Conservation (phyloP, 2,329 filamentous ascomycete species). For the Cercospora sp. region DNA sequence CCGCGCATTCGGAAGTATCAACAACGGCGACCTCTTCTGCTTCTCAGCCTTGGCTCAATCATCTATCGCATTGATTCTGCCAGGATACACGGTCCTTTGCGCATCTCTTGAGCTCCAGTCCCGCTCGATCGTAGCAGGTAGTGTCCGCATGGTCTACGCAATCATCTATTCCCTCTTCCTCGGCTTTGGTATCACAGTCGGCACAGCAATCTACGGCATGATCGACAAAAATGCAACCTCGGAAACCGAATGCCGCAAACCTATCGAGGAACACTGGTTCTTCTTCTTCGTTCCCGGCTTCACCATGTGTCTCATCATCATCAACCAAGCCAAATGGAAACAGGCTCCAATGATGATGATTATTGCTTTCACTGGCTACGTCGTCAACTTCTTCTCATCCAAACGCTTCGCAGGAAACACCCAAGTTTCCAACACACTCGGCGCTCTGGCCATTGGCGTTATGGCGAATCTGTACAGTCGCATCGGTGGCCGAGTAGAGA, state of each 20-base stretch:
- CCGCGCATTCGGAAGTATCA: constrained; percentile 52
- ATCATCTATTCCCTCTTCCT: constrained; percentile 56
- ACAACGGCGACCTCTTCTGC: constrained; percentile 47
- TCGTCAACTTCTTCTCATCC: constrained; percentile 72
- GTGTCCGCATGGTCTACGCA: constrained; percentile 55
- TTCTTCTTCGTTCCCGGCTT: constrained; percentile 76
- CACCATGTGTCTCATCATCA: constrained; percentile 70
- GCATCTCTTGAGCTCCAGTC: constrained; percentile 53
- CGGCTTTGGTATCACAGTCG: constrained; percentile 54
- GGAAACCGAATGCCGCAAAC: constrained; percentile 44
- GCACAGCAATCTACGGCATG: constrained; percentile 51
- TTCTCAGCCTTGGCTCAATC: constrained; percentile 54
- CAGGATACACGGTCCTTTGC: constrained; percentile 54
- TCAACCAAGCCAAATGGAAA: constrained; percentile 79
- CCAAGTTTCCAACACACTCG: constrained; percentile 75
- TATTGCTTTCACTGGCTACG: constrained; percentile 72
- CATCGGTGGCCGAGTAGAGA: constrained; percentile 60
- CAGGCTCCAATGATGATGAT: constrained; percentile 74
- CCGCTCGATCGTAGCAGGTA: constrained; percentile 51
- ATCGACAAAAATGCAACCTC: constrained; percentile 51
- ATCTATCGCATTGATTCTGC: constrained; percentile 52
- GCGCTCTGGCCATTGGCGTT: constrained; percentile 73
- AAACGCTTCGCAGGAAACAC: constrained; percentile 67
- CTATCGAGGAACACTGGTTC: constrained; percentile 55
- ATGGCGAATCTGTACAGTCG: constrained; percentile 78